Evolutionary conservation across 2,329 filamentous ascomycete species (phyloP).

Genomic region (Xylaria sp.): DNA sequence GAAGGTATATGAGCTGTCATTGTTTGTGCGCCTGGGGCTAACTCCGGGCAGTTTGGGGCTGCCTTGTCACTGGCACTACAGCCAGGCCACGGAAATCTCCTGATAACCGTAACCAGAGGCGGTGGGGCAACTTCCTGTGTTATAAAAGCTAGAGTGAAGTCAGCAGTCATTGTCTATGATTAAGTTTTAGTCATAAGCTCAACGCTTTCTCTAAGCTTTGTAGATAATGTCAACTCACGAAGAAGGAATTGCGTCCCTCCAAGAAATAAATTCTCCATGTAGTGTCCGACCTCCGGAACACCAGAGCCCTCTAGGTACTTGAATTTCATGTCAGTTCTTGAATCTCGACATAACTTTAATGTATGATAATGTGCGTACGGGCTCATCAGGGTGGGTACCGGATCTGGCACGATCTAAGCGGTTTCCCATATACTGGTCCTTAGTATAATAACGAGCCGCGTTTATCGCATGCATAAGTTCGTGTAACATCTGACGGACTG

Average conservation of each 20-base stretch:
- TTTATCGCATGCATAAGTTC: slow-evolving; percentile 22
- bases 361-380: background rate
- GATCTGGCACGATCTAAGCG: background rate
- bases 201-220: background rate
- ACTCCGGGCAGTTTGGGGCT: background rate
- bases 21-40: background rate
- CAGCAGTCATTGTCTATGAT: background rate
- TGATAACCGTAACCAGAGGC: background rate
- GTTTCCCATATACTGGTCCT: background rate
- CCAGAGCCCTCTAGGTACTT: slow-evolving; percentile 13
- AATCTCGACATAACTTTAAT: background rate
- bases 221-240: background rate
- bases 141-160: background rate
- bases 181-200: background rate
- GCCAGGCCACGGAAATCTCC: background rate
- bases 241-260: background rate
- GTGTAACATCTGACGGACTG: slow-evolving; percentile 16
- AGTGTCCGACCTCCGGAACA: slow-evolving; percentile 6
- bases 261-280: slow-evolving; percentile 14
- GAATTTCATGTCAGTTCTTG: background rate
- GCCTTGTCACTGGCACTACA: background rate
- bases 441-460: background rate
- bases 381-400: background rate
- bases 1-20: background rate
- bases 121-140: background rate